Evolutionary conservation across 805 yeast genomes (phyloP).

Genomic region (Ogataea nonfermentans): DNA sequence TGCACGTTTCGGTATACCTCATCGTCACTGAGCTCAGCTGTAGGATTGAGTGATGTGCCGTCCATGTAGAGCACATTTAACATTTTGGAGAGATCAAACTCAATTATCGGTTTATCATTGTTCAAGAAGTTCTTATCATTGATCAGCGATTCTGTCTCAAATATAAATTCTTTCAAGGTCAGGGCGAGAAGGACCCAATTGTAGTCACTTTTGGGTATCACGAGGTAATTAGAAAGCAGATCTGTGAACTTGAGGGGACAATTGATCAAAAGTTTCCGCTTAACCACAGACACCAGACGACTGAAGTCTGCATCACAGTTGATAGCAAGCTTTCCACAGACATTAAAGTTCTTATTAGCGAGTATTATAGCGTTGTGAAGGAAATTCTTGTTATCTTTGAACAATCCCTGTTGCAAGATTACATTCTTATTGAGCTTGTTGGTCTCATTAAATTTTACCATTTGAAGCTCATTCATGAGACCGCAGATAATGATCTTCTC

Average conservation of each 20-base stretch:
- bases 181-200: slow-evolving; percentile 46
- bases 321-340: slow-evolving; percentile 22
- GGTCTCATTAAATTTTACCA: slow-evolving; percentile 32
- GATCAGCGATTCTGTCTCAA: slow-evolving; percentile 26
- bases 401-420: slow-evolving; percentile 27
- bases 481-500: slow-evolving; percentile 31
- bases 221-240: slow-evolving; percentile 46
- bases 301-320: slow-evolving; percentile 25
- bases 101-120: slow-evolving; percentile 27
- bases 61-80: slow-evolving; percentile 19
- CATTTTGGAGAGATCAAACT: slow-evolving; percentile 24
- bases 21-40: slow-evolving; percentile 17
- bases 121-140: slow-evolving; percentile 21
- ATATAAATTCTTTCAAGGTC: slow-evolving; percentile 46
- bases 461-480: slow-evolving; percentile 34
- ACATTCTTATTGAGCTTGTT: slow-evolving; percentile 23
- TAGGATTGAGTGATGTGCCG: slow-evolving; percentile 9
- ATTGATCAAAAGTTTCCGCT: slow-evolving; percentile 47
- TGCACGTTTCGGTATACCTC: slow-evolving; percentile 23
- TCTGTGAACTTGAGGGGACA: slow-evolving; percentile 50
- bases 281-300: slow-evolving; percentile 42
- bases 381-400: slow-evolving; percentile 38
- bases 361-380: slow-evolving; percentile 54
- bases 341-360: slow-evolving; percentile 43
- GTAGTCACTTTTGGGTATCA: slow-evolving; percentile 38